These are phyloP conservation scores for Choanephora cucurbitarum DNA, from an alignment of 371 early-diverging fungal genomes.

Conservation along the genomic window DNA sequence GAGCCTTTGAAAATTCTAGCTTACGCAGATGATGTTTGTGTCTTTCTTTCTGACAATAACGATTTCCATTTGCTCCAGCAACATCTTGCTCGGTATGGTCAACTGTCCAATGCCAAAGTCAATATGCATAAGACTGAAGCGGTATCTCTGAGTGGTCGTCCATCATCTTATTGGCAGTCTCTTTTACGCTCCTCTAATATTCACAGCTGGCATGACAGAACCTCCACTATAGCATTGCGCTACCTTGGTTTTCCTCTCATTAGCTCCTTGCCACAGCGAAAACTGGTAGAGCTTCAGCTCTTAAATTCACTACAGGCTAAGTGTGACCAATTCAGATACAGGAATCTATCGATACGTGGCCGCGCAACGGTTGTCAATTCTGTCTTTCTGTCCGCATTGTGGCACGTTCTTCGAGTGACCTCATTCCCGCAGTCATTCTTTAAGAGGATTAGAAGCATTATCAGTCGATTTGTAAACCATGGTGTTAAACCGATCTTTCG, in stretches of 20 bases:
- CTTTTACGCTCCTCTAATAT: neutral
- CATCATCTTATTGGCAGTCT: neutral
- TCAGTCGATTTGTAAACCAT: neutral
- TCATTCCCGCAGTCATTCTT: neutral
- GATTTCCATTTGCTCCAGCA: neutral
- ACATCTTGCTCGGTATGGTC: neutral
- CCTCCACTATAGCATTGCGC: neutral
- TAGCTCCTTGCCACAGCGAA: neutral
- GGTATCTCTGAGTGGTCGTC: neutral
- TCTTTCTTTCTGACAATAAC: neutral
- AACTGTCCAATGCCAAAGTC: neutral
- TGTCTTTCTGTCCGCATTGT: conserved; percentile 16
- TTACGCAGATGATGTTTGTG: conserved; percentile 7
- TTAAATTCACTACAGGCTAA: no score
- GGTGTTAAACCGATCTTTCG: neutral
- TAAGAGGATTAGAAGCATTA: neutral
- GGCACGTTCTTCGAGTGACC: conserved; percentile 21
- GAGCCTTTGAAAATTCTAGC: neutral
- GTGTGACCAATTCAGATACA: neutral
- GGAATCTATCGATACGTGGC: conserved; percentile 18
- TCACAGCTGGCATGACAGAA: conserved; percentile 4
- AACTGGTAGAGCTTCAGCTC: no score
- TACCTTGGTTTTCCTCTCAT: conserved; percentile 10
- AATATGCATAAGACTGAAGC: neutral
- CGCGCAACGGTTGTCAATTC: conserved; percentile 16